phyloP scores from a whole-genome alignment of 2,329 filamentous ascomycete species.

The Venturia pyrina region DNA sequence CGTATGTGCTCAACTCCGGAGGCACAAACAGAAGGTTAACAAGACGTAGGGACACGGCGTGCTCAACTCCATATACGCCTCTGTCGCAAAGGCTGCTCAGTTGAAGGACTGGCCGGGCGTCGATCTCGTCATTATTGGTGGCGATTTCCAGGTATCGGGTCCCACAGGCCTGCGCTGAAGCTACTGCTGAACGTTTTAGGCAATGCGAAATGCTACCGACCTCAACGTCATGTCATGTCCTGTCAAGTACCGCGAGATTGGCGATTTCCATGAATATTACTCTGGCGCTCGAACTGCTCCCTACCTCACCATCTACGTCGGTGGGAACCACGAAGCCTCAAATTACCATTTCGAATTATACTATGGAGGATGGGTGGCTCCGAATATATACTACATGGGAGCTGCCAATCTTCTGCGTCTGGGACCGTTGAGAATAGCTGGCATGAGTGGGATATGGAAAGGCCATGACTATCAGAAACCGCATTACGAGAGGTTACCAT shows the following conservation, averaged over 20 bases:
- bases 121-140: constrained; percentile 87
- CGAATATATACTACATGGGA: constrained; percentile 94
- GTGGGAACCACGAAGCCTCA: constrained; percentile 90
- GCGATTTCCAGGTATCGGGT: constrained; percentile 71
- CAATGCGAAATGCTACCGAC: constrained; percentile 80
- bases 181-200: constrained; percentile 36
- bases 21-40: constrained; percentile 17
- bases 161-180: constrained; percentile 7
- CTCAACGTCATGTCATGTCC: constrained; percentile 85
- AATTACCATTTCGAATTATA: constrained; percentile 86
- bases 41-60: constrained; percentile 70
- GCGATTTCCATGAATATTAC: constrained; percentile 94
- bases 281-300: constrained; percentile 67
- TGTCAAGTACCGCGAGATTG: constrained; percentile 73
- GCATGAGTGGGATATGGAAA: constrained; percentile 92
- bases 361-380: constrained; percentile 94
- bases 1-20: constrained; percentile 39
- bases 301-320: constrained; percentile 84
- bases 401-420: constrained; percentile 80
- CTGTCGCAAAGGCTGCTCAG: constrained; percentile 58
- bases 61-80: constrained; percentile 82
- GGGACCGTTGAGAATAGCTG: constrained; percentile 78
- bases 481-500: constrained; percentile 80
- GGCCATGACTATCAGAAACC: constrained; percentile 74
- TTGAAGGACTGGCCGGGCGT: constrained; percentile 68